Percentiles rank a stretch among this genome's conserved stretches.
phyloP scores from a whole-genome alignment of 2,329 filamentous ascomycete genomes.

The Aspergillus cejpii region DNA sequence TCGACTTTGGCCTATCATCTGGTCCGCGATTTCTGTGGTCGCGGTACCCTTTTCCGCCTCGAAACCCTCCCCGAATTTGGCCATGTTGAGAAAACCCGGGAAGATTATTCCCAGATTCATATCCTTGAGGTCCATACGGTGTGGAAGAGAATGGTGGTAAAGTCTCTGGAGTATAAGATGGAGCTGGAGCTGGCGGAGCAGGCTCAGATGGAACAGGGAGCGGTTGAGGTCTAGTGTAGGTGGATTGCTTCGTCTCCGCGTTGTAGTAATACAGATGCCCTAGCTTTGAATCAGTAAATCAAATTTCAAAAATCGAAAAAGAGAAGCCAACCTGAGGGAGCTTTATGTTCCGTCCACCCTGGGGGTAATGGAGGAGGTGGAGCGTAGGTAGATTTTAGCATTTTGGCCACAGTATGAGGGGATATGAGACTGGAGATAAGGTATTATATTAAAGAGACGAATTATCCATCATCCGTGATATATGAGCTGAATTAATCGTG shows the following conservation, averaged over 20 bases:
- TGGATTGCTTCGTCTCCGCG: slow-evolving; percentile 72
- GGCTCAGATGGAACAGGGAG: slow-evolving; percentile 19
- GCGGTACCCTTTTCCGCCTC: slow-evolving; percentile 50
- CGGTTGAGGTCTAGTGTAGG: slow-evolving; percentile 67
- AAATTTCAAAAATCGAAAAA: slow-evolving; percentile 4
- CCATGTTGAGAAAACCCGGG: slow-evolving; percentile 28
- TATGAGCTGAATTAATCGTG: not conserved
- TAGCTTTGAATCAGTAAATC: slow-evolving; percentile 25
- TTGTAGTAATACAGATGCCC: slow-evolving; percentile 89
- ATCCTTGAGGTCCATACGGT: slow-evolving; percentile 27
- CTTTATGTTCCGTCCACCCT: slow-evolving; percentile 91
- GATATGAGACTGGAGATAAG: not conserved
- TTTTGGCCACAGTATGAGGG: slow-evolving; percentile 27
- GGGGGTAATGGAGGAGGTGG: slow-evolving; percentile 61
- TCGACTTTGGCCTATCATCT: slow-evolving; percentile 72
- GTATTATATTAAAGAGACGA: not conserved
- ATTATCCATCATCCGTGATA: not conserved
- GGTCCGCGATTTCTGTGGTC: slow-evolving; percentile 61
- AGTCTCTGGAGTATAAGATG: slow-evolving; percentile 29
- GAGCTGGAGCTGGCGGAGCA: slow-evolving; percentile 39
- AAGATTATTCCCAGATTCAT: slow-evolving; percentile 10
- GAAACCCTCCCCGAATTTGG: slow-evolving; percentile 42
- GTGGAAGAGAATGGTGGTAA: slow-evolving; percentile 34
- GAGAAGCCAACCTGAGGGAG: slow-evolving; percentile 57
- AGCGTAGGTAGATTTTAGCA: slow-evolving; percentile 74